phyloP scores from a whole-genome alignment of 306 rosid species.

The Lathyrus aphaca region DNA sequence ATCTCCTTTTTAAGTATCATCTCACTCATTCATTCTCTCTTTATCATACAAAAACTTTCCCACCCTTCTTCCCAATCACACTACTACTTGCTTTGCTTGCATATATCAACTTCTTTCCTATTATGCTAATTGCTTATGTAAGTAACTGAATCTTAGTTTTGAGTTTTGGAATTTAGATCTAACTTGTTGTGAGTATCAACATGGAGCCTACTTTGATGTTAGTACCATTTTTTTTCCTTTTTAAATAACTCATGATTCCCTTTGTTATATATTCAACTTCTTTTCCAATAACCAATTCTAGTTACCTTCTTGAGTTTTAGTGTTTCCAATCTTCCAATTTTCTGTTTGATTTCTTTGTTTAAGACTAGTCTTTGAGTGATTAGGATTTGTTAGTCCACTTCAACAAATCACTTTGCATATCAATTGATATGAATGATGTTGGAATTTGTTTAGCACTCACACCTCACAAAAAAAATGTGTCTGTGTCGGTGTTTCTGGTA shows the following conservation, averaged over 20 bases:
- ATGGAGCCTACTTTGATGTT: slow-evolving; percentile 6
- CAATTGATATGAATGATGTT: background rate
- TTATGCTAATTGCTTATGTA: slow-evolving; percentile 42
- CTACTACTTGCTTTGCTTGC: background rate
- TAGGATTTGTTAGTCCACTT: background rate
- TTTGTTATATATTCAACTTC: background rate
- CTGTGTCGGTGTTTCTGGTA: too few relatives aligned
- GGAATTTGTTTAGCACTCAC: too few relatives aligned
- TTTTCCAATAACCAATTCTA: background rate
- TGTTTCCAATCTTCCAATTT: background rate
- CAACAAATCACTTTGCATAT: background rate
- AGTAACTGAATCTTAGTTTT: slow-evolving; percentile 26
- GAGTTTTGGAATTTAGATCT: slow-evolving; percentile 16
- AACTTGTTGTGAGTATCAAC: background rate
- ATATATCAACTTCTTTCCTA: slow-evolving; percentile 31
- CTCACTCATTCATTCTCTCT: slow-evolving; percentile 38
- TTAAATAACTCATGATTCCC: background rate
- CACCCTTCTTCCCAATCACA: slow-evolving; percentile 22
- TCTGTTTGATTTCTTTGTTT: background rate
- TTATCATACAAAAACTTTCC: slow-evolving; percentile 44
- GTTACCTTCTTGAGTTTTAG: background rate
- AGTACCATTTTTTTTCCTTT: background rate
- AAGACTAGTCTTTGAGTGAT: background rate
- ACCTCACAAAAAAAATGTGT: too few relatives aligned
- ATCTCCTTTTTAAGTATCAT: slow-evolving; percentile 43